Evolutionary conservation across 257 asterid species (phyloP), one percentile per base, ranked within the genome.

Genomic region (Solanum paucissectum): DNA sequence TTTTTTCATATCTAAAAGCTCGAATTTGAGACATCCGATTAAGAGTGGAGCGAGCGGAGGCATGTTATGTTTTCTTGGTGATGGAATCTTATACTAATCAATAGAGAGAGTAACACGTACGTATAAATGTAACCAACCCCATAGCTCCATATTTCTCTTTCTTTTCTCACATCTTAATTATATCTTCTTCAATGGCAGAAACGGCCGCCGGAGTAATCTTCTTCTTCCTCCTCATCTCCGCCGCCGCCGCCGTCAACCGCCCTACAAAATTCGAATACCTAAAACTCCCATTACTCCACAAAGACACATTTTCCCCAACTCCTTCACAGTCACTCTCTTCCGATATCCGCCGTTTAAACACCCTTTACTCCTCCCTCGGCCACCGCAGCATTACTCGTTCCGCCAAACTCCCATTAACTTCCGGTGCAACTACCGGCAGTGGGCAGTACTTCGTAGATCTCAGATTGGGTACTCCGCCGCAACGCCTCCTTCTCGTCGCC

Each of bases 371-470:
- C 79, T 90, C 75, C 72, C 83, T 49, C 29, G 11, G 9, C 13
- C 68, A 25, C 77, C 91, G 60, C 18, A 72, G 29, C 14, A 38
- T 6, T n/a, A 33, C 11, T 1, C 73, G 77, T 9, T 18, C 69
- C 20, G 90, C 94, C 64, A 85, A 86, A 25, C 92, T 96, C 16
- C 99, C 99, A 2, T 83, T 96, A 9, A 93, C 87, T 86, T 95
- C 98, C 90, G 98, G 96, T 38, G 96, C 98, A 1, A 88, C 98
- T 68, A 89, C 91, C 77, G 99, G 99, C 86, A 87, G 95, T 88
- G 99, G 99, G 12, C 98, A 96, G 91, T 96, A 96, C 91, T 94
- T 95, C 87, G 96, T 95, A 66, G 87, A 94, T 14, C 94, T 96
- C 66, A 92, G 93, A 83, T 89, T 96, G 34, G 98, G 99, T 33